Evolutionary conservation across 495 filamentous ascomycete genomes (phyloP).

Genomic region (Lophiostoma macrostomum): DNA sequence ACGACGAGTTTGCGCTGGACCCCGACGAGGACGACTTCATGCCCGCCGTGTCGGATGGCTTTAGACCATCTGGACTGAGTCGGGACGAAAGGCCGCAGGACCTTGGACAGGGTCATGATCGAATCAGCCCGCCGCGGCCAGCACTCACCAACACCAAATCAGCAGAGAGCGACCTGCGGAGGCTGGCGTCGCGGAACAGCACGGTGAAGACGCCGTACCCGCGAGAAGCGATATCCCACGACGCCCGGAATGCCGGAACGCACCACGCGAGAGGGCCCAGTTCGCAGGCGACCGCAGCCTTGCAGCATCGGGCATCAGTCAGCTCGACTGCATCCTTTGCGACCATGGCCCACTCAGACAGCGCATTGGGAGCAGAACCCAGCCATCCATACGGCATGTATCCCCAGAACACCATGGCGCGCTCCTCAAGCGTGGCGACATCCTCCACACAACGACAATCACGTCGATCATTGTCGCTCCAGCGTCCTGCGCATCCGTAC

Average conservation of each 20-base stretch:
- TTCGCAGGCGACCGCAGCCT: conserved; percentile 30
- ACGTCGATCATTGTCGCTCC: conserved; percentile 24
- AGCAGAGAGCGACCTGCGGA: conserved; percentile 21
- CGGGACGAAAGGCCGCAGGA: background rate
- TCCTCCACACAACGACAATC: conserved; percentile 23
- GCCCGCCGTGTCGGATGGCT: conserved; percentile 37
- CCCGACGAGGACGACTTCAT: conserved; percentile 31
- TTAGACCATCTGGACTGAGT: conserved; percentile 23
- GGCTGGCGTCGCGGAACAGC: conserved; percentile 32
- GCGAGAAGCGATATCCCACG: conserved; percentile 16
- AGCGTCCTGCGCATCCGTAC: conserved; percentile 82
- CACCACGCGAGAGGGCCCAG: conserved; percentile 16
- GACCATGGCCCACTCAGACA: conserved; percentile 36
- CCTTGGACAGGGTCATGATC: conserved; percentile 14
- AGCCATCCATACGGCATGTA: conserved; percentile 46
- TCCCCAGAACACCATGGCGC: conserved; percentile 37
- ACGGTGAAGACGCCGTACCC: conserved; percentile 18
- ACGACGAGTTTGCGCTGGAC: conserved; percentile 42
- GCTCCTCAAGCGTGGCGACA: conserved; percentile 37
- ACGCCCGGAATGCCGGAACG: conserved; percentile 2
- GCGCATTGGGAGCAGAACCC: conserved; percentile 35
- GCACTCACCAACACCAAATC: conserved; percentile 2
- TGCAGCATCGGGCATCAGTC: conserved; percentile 28
- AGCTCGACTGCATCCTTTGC: conserved; percentile 39
- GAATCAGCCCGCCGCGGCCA: conserved; percentile 12